These are phyloP conservation scores for Gossypium trilobum DNA, from an alignment of 441 rosid genomes.

Conservation along the genomic window DNA sequence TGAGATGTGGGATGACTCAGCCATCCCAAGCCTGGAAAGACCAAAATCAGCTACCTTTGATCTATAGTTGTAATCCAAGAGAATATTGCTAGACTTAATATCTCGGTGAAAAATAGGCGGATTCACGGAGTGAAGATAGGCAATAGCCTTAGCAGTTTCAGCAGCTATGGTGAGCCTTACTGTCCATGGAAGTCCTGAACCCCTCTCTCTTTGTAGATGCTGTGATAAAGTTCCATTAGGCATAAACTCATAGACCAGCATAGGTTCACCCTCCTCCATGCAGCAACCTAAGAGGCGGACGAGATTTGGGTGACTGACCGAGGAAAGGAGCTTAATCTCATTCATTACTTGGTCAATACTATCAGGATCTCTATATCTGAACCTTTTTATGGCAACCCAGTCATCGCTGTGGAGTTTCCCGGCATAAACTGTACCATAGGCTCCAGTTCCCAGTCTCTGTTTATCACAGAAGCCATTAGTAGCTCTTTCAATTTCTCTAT, in stretches of 20 bases:
- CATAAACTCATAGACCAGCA: constrained; percentile 78
- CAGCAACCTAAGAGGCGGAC: constrained; percentile 60
- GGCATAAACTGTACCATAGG: constrained; percentile 82
- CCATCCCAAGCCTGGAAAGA: constrained; percentile 83
- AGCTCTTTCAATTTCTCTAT: constrained; percentile 71
- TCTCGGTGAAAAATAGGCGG: constrained; percentile 89
- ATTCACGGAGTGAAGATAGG: constrained; percentile 78
- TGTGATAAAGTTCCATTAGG: constrained; percentile 75
- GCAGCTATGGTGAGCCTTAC: constrained; percentile 56
- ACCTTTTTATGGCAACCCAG: constrained; percentile 67
- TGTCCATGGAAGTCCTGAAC: constrained; percentile 64
- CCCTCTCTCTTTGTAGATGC: constrained; percentile 68
- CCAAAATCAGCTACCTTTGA: constrained; percentile 91
- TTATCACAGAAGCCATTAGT: constrained; percentile 58
- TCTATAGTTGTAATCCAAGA: constrained; percentile 51
- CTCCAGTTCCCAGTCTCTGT: constrained; percentile 76
- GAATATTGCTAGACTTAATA: constrained; percentile 79
- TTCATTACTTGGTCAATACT: constrained; percentile 74
- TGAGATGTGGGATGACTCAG: constrained; percentile 67
- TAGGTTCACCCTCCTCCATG: constrained; percentile 47
- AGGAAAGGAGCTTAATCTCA: constrained; percentile 56
- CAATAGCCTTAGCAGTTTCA: constrained; percentile 77
- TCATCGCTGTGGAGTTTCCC: constrained; percentile 57
- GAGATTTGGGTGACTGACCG: constrained; percentile 56
- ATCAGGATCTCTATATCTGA: constrained; percentile 47